Conservation (phyloP, 345 rosid species). For the Aegle marmelos region DNA sequence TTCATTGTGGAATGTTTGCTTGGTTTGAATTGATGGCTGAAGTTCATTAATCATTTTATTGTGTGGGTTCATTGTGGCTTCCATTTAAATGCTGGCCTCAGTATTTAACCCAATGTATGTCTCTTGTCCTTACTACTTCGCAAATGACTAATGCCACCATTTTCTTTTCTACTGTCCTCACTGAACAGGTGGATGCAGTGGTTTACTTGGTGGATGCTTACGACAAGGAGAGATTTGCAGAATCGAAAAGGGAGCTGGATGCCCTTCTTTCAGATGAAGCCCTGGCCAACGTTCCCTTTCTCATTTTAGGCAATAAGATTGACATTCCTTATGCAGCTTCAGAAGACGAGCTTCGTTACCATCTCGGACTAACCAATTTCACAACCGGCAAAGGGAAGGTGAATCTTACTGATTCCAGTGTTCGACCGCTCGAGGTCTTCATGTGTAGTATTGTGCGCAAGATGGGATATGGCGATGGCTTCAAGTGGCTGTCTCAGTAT, state of each 20-base stretch:
- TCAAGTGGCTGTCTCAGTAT: slow-evolving; percentile 66
- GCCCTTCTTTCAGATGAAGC: slow-evolving; percentile 58
- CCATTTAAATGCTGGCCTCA: neutral
- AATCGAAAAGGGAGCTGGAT: slow-evolving; percentile 54
- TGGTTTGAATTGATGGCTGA: neutral
- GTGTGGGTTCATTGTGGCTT: neutral
- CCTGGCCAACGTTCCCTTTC: slow-evolving; percentile 50
- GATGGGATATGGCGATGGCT: slow-evolving; percentile 68
- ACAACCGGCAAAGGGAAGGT: slow-evolving; percentile 60
- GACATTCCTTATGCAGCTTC: slow-evolving; percentile 59
- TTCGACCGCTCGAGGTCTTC: slow-evolving; percentile 53
- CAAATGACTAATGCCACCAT: neutral
- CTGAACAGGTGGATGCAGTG: slow-evolving; percentile 49
- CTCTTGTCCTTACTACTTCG: neutral
- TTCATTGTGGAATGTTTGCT: neutral
- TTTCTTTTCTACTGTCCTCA: neutral
- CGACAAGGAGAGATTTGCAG: slow-evolving; percentile 60
- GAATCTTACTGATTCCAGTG: slow-evolving; percentile 34
- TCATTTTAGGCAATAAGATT: slow-evolving; percentile 56
- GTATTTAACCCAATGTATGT: neutral
- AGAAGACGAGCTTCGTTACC: slow-evolving; percentile 48
- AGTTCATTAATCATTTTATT: neutral
- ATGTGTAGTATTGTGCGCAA: slow-evolving; percentile 65
- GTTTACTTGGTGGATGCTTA: slow-evolving; percentile 62
- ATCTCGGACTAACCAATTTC: slow-evolving; percentile 51